Conservation (phyloP, 2,329 filamentous ascomycete genomes). For the Penicillium sp. region DNA sequence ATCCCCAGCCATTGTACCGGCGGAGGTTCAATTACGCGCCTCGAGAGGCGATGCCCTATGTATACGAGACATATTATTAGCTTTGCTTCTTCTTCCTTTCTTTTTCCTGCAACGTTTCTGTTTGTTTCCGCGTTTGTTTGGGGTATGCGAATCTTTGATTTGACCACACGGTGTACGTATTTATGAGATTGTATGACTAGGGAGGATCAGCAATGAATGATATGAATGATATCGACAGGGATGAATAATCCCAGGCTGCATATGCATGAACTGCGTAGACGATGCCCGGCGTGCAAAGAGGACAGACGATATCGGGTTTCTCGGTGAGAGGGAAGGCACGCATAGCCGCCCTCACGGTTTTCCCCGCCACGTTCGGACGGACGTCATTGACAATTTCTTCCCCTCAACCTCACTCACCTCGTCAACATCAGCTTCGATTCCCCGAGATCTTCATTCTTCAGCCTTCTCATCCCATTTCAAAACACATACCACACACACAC, state of each 20-base stretch:
- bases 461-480: background rate
- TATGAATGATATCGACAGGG: background rate
- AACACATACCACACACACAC: background rate
- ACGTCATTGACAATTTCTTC: background rate
- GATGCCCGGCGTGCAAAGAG: too few relatives aligned
- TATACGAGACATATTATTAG: constrained; percentile 14
- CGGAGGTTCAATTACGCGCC: constrained; percentile 17
- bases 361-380: background rate
- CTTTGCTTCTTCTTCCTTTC: background rate
- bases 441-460: background rate
- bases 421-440: background rate
- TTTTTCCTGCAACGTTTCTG: background rate
- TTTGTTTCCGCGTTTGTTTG: background rate
- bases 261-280: background rate
- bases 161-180: background rate
- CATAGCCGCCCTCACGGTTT: background rate
- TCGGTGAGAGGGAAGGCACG: background rate
- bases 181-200: background rate
- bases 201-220: constrained; percentile 1
- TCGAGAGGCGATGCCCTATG: constrained; percentile 11
- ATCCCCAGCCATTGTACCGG: constrained; percentile 14
- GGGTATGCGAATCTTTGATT: background rate
- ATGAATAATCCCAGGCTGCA: background rate
- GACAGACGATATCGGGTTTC: background rate
- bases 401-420: background rate